These are phyloP conservation scores for Saturnispora besseyi DNA, from an alignment of 805 yeast genomes.

Conservation along the genomic window DNA sequence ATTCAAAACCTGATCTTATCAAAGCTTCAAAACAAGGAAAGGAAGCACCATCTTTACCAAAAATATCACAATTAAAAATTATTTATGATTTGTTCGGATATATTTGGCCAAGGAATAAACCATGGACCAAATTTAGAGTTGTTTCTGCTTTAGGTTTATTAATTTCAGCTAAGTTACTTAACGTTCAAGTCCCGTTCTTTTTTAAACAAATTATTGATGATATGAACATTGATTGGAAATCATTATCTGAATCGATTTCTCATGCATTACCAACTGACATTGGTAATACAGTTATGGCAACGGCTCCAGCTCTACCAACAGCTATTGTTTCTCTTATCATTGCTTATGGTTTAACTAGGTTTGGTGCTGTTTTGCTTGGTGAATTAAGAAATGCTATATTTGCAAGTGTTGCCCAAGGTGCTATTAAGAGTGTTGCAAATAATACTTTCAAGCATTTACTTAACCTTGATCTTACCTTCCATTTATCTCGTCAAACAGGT, in stretches of 20 bases:
- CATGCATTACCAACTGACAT: constrained; percentile 8
- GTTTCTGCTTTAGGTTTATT: constrained; percentile 63
- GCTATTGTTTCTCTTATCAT: constrained; percentile 59
- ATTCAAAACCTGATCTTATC: constrained; percentile 13
- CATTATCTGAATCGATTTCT: constrained; percentile 40
- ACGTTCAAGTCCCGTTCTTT: constrained; percentile 93
- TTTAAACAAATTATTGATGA: constrained; percentile 83
- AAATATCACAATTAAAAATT: constrained; percentile 43
- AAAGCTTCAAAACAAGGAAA: constrained; percentile 12
- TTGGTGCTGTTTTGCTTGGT: constrained; percentile 91
- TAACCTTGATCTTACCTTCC: constrained; percentile 81
- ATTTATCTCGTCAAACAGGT: constrained; percentile 86
- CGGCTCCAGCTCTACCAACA: constrained; percentile 35
- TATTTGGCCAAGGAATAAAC: constrained; percentile 73
- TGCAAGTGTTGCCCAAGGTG: constrained; percentile 91
- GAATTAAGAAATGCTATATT: constrained; percentile 92
- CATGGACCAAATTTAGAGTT: constrained; percentile 63
- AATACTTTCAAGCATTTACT: constrained; percentile 80
- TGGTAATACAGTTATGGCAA: constrained; percentile 8
- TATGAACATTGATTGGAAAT: constrained; percentile 85
- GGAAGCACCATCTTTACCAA: constrained; percentile 13
- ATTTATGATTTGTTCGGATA: constrained; percentile 56
- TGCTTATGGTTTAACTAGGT: constrained; percentile 89
- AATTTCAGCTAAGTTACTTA: constrained; percentile 72
- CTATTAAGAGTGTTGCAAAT: constrained; percentile 81